These are phyloP conservation scores for Asclepias syriaca DNA, from an alignment of 257 asterid genomes.

Conservation along the genomic window DNA sequence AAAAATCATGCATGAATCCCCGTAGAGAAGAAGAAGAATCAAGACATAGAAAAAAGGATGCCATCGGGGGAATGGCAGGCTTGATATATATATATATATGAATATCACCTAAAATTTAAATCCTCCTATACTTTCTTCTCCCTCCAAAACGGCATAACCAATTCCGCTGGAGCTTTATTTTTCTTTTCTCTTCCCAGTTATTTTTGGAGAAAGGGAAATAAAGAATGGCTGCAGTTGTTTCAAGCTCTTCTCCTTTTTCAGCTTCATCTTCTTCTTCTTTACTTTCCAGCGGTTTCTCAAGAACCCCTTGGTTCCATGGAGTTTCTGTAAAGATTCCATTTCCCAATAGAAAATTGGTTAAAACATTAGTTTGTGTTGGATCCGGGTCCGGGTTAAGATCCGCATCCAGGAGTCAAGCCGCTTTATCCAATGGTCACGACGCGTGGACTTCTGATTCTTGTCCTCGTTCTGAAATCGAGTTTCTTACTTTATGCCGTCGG, in stretches of 20 bases:
- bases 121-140: too few species aligned
- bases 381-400: constrained; percentile 30
- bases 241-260: not conserved
- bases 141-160: too few species aligned
- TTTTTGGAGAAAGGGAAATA: not conserved
- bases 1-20: too few species aligned
- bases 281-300: not conserved
- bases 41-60: too few species aligned
- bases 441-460: constrained; percentile 29
- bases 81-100: too few species aligned
- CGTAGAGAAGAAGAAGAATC: too few species aligned
- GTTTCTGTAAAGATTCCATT: constrained; percentile 36
- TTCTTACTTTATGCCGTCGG: constrained; percentile 81
- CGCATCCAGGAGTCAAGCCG: constrained; percentile 29
- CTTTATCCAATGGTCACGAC: constrained; percentile 12
- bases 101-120: too few species aligned
- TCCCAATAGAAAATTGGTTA: constrained; percentile 26
- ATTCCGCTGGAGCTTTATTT: too few species aligned
- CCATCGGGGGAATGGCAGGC: too few species aligned
- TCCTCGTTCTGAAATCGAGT: constrained; percentile 70
- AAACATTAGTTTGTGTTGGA: constrained; percentile 40
- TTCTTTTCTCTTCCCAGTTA: not conserved
- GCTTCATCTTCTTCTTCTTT: constrained; percentile 5
- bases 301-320: constrained; percentile 9
- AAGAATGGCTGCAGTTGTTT: constrained; percentile 17